Conservation (phyloP, 805 yeast genomes). For the Myxozyma melibiosi region DNA sequence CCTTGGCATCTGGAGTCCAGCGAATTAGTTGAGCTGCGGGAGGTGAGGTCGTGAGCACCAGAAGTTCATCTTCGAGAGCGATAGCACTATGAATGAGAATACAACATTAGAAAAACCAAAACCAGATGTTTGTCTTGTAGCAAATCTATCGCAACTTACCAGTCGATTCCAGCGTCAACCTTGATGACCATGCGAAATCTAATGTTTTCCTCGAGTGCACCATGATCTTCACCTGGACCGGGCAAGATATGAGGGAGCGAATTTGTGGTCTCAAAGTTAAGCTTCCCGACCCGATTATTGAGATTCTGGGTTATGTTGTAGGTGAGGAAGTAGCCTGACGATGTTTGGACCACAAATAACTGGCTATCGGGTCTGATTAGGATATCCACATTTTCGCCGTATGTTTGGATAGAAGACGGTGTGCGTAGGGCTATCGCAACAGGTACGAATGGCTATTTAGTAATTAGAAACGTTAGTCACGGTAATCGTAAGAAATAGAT, state of each 20-base stretch:
- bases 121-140: no score
- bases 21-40: conserved; percentile 33
- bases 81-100: conserved; percentile 14
- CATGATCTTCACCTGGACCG: conserved; percentile 47
- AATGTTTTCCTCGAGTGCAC: conserved; percentile 42
- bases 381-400: conserved; percentile 52
- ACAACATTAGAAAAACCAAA: no score
- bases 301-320: conserved; percentile 24
- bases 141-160: no score
- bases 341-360: conserved; percentile 39
- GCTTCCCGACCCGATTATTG: conserved; percentile 14
- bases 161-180: conserved; percentile 41
- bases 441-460: conserved; percentile 48
- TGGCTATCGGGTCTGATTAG: conserved; percentile 51
- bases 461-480: neutral
- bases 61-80: conserved; percentile 32
- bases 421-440: conserved; percentile 53
- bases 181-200: conserved; percentile 37
- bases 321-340: conserved; percentile 32
- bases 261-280: conserved; percentile 16
- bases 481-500: neutral
- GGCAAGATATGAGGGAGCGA: conserved; percentile 36
- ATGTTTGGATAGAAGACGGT: conserved; percentile 47
- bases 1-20: conserved; percentile 29
- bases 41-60: conserved; percentile 29